Percentiles rank a stretch among this genome's conserved stretches.
Conservation (phyloP, 805 yeast genomes). For the Starmerella apicola region DNA sequence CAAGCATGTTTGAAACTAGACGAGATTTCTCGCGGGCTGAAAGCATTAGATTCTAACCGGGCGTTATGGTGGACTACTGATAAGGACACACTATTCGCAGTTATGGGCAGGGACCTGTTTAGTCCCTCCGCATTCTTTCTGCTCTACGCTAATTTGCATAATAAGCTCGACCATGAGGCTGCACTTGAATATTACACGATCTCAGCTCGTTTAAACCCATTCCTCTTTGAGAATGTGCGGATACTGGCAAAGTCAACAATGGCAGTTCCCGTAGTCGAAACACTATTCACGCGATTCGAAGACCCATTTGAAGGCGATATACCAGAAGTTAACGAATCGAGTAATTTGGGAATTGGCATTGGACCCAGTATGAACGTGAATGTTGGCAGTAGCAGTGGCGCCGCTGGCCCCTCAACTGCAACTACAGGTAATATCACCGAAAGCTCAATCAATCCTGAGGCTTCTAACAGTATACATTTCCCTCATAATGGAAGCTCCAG, state of each 20-base stretch:
- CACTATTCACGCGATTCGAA: conserved; percentile 22
- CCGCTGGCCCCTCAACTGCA: neutral
- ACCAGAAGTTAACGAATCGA: too few species aligned
- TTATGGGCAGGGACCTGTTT: conserved; percentile 14
- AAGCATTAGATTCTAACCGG: conserved; percentile 29
- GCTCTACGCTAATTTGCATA: conserved; percentile 57
- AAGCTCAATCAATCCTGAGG: too few species aligned
- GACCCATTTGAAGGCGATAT: conserved; percentile 10
- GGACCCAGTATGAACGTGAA: too few species aligned
- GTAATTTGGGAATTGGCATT: too few species aligned
- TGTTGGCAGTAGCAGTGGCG: neutral
- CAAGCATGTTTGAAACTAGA: conserved; percentile 48
- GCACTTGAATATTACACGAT: conserved; percentile 56
- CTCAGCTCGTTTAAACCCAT: conserved; percentile 65
- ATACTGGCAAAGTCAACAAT: conserved; percentile 55
- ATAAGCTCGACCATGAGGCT: conserved; percentile 41
- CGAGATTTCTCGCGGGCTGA: conserved; percentile 49
- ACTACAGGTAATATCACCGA: neutral
- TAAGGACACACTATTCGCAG: conserved; percentile 12
- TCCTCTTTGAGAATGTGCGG: conserved; percentile 75
- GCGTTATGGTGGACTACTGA: conserved; percentile 13
- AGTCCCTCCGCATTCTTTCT: conserved; percentile 49
- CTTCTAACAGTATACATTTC: too few species aligned
- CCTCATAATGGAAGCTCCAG: too few species aligned
- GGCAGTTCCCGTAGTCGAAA: conserved; percentile 48